Evolutionary conservation across 352 stramenopile genomes (phyloP), one percentile per base, ranked within the genome.

Genomic region (Globisporangium ultimum): DNA sequence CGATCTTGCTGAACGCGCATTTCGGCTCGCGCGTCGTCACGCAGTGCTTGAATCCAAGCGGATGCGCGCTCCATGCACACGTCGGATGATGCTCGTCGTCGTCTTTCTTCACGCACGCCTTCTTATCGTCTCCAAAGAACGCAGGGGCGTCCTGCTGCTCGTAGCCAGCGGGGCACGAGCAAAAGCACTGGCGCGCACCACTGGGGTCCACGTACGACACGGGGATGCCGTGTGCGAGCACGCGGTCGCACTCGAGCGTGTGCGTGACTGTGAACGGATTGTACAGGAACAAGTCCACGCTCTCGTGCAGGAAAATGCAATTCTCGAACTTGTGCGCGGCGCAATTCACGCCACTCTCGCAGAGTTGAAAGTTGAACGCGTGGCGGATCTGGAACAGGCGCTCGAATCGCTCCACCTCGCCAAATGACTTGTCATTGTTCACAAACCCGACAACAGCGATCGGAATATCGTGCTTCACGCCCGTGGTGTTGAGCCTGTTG

Each of bases 261-360:
- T 77, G 70, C 10, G 66, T 70, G 18, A 80, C 63, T 1, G 64
- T 71, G 63, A 87, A 86, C 32, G 78, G 78, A 22, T 80, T 88
- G 70, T 86, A 88, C 67, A 84, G 68, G 59, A 79, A 82, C 49
- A 90, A 24, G 12, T 87, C 72, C 0, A 72, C 69, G 3, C 41
- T 59, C 11, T 82, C 57, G 11, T 58, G 20, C 10, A 88, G 47
- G 15, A 71, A 22, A 53, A 86, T 64, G 58, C 65, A 76, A 46
- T 84, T 74, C 43, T 74, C 56, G 52, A 72, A 80, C 6, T 49
- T 43, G 6, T 51, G 55, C 24, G n/a, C 14, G n/a, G 49, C 11
- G 32, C 48, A 63, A 42, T 66, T 67, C n/a, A 51, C 32, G 20
- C 64, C 58, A 1, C 12, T 14, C 1, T 61, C 58, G 48, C 70